Evolutionary conservation across 2,329 filamentous ascomycete species (phyloP).

Genomic region (Colletotrichum nymphaeae): DNA sequence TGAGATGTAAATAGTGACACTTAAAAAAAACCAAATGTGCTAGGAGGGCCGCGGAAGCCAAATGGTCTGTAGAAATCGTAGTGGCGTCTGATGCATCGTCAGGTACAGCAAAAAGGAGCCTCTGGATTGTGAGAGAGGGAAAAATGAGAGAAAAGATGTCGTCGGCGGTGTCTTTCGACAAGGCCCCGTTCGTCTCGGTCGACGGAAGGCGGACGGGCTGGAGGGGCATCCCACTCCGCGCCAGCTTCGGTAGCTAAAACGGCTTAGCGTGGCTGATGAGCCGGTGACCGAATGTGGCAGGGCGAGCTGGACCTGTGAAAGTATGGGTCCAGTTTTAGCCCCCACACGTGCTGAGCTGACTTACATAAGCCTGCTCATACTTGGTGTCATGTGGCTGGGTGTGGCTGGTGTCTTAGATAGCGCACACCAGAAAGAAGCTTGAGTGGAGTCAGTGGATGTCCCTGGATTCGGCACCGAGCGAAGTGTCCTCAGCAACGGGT

Average conservation of each 20-base stretch:
- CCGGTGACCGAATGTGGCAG: slow-evolving; percentile 31
- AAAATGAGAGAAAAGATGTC: neutral
- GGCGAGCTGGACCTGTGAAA: neutral
- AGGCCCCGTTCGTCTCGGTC: slow-evolving; percentile 14
- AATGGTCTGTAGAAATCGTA: slow-evolving; percentile 1
- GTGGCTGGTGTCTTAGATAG: neutral
- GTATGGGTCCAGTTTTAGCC: neutral
- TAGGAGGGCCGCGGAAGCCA: slow-evolving; percentile 26
- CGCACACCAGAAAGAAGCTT: too few relatives aligned
- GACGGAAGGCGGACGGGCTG: neutral
- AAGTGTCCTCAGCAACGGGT: slow-evolving; percentile 28
- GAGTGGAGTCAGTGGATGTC: neutral
- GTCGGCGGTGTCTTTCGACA: slow-evolving; percentile 14
- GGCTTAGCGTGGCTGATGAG: slow-evolving; percentile 27
- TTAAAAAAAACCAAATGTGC: neutral
- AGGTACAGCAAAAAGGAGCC: neutral
- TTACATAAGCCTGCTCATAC: neutral
- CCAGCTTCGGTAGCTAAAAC: slow-evolving; percentile 31
- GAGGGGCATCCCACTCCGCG: slow-evolving; percentile 25
- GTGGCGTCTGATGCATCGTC: slow-evolving; percentile 14
- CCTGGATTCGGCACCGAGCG: slow-evolving; percentile 13
- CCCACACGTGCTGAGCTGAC: neutral
- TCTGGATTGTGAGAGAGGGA: neutral
- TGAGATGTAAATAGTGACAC: slow-evolving; percentile 1
- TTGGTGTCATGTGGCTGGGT: neutral